Evolutionary conservation across 192 early-diverging fungal species (phyloP).

Genomic region (Backusella liffmaniae): DNA sequence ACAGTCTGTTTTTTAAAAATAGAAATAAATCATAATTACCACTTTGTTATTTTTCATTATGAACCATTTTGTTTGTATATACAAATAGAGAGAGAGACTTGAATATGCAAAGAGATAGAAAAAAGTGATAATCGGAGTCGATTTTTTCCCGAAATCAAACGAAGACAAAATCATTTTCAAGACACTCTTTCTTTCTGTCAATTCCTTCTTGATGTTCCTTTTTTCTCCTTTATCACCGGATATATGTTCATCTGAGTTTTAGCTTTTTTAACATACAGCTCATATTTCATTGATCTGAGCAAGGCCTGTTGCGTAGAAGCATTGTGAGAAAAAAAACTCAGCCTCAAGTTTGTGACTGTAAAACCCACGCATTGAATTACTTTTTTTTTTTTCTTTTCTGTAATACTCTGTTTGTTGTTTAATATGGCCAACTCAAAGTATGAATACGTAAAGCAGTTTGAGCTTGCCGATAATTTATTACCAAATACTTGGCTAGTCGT

Average conservation of each 20-base stretch:
- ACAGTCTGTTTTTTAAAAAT: not conserved
- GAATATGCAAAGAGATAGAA: not conserved
- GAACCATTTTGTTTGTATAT: not conserved
- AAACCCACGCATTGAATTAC: not conserved
- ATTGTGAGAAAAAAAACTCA: not conserved
- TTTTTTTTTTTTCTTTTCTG: not conserved
- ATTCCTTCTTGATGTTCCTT: not conserved
- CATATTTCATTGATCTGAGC: not conserved
- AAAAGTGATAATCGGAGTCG: not conserved
- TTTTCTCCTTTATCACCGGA: not conserved
- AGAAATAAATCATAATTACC: not conserved
- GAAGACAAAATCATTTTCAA: not conserved
- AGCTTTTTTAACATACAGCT: not conserved
- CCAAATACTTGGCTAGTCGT: slow-evolving; percentile 89
- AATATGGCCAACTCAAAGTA: slow-evolving; percentile 94
- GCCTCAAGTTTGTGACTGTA: slow-evolving; percentile 2
- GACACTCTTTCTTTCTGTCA: not conserved
- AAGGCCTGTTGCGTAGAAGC: not conserved
- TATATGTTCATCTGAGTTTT: not conserved
- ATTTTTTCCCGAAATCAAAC: not conserved
- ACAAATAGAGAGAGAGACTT: not conserved
- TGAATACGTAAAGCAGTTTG: slow-evolving; percentile 91
- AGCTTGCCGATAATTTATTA: slow-evolving; percentile 71
- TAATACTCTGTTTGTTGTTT: not conserved
- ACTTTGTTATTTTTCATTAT: not conserved